These are phyloP conservation scores for Fusarium camptoceras DNA, from an alignment of 2,329 filamentous ascomycete genomes.

Conservation along the genomic window DNA sequence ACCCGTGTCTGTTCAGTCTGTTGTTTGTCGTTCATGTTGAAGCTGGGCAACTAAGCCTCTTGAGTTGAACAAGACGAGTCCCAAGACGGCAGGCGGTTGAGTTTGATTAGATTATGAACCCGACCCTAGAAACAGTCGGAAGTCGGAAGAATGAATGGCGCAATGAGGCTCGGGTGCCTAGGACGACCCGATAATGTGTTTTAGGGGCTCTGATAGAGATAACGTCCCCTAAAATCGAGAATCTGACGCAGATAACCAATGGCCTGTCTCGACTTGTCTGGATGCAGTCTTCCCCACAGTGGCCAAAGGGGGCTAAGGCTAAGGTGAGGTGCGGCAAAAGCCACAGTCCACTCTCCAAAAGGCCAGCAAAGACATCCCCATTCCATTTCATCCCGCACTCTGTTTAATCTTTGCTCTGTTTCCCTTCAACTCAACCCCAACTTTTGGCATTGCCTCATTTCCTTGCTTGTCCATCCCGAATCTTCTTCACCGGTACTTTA, in stretches of 20 bases:
- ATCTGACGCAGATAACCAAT: conserved; percentile 20
- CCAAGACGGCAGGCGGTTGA: conserved; percentile 5
- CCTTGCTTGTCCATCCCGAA: conserved; percentile 10
- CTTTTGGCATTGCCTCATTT: conserved; percentile 20
- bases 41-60: background rate
- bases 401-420: conserved; percentile 21
- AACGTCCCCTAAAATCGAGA: conserved; percentile 26
- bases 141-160: conserved; percentile 41
- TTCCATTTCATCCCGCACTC: conserved; percentile 37
- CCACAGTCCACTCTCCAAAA: conserved; percentile 41
- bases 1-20: background rate
- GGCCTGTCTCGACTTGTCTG: background rate
- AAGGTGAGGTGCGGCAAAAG: conserved; percentile 29
- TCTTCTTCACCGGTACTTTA: background rate
- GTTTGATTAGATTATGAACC: conserved; percentile 13
- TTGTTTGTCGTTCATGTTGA: background rate
- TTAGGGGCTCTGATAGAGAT: conserved; percentile 20
- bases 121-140: conserved; percentile 35
- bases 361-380: conserved; percentile 46
- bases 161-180: conserved; percentile 29
- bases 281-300: conserved; percentile 38
- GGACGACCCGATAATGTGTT: conserved; percentile 17
- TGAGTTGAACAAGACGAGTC: conserved; percentile 1
- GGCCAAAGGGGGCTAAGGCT: conserved; percentile 37
- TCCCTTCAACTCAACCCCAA: conserved; percentile 20